Evolutionary conservation across 768 basidiomycete genomes (phyloP).

Genomic region (Termitomyces eurrhizus): DNA sequence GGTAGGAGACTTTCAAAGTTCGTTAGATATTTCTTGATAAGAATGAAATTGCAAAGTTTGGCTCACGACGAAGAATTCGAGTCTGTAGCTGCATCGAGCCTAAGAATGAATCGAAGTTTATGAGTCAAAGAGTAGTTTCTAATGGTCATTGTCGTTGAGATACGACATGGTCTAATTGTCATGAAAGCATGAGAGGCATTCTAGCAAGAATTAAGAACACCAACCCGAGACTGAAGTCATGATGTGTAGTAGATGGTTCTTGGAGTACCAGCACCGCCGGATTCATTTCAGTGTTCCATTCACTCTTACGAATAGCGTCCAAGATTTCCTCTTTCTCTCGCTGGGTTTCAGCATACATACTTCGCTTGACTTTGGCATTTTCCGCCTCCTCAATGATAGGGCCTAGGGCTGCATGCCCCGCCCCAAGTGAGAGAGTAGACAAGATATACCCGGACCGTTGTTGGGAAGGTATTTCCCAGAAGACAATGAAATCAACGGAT

Average conservation of each 20-base stretch:
- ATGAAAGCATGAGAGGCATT: background rate
- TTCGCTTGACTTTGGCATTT: slow-evolving; percentile 64
- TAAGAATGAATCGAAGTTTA: slow-evolving; percentile 54
- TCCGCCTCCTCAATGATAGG: slow-evolving; percentile 58
- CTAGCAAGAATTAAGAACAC: slow-evolving; percentile 23
- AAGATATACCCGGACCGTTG: slow-evolving; percentile 58
- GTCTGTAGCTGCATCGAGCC: slow-evolving; percentile 27
- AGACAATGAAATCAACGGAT: slow-evolving; percentile 68
- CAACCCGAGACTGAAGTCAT: slow-evolving; percentile 73
- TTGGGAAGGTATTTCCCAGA: slow-evolving; percentile 68
- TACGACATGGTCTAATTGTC: slow-evolving; percentile 46
- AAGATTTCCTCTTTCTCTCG: slow-evolving; percentile 67
- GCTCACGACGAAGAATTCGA: slow-evolving; percentile 15
- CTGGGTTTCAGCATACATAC: slow-evolving; percentile 90
- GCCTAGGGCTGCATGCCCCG: slow-evolving; percentile 61
- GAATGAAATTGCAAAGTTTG: background rate
- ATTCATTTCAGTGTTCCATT: slow-evolving; percentile 80
- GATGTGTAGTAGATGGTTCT: slow-evolving; percentile 38
- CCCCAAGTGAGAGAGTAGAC: slow-evolving; percentile 61
- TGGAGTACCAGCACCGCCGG: slow-evolving; percentile 56
- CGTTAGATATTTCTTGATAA: background rate
- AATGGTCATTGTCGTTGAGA: slow-evolving; percentile 52
- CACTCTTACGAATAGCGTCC: slow-evolving; percentile 59
- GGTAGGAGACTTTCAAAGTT: slow-evolving; percentile 37
- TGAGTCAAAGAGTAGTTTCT: slow-evolving; percentile 72